Percentiles rank a stretch among this genome's conserved stretches.
phyloP scores from a whole-genome alignment of 78 protist genomes.

The Guillardia theta region DNA sequence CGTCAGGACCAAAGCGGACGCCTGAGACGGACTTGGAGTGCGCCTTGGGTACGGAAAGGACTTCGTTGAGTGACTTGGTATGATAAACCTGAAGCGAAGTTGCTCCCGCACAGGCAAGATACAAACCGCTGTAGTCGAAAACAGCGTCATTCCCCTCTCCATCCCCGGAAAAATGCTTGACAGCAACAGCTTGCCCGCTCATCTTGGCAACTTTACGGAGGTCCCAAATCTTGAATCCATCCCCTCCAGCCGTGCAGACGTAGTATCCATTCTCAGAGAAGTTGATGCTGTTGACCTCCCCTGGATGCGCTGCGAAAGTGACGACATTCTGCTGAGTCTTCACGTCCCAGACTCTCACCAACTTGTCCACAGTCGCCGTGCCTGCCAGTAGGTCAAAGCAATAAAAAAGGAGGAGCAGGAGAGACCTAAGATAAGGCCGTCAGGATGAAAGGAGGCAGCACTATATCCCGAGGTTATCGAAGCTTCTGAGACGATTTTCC shows the following conservation, averaged over 20 bases:
- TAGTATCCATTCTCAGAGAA: slow-evolving; percentile 28
- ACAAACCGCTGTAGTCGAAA: slow-evolving; percentile 73
- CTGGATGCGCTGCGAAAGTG: slow-evolving; percentile 59
- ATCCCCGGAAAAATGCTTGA: background rate
- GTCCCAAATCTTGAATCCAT: slow-evolving; percentile 68
- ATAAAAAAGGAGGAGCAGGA: no score
- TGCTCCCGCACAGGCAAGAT: slow-evolving; percentile 43
- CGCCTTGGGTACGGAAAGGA: background rate
- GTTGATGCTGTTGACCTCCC: slow-evolving; percentile 23
- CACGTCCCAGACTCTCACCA: slow-evolving; percentile 69
- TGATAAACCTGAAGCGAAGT: background rate
- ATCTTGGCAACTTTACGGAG: slow-evolving; percentile 67
- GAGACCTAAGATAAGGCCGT: slow-evolving; percentile 89
- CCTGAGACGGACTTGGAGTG: slow-evolving; percentile 34
- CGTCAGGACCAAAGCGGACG: slow-evolving; percentile 48
- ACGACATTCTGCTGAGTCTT: slow-evolving; percentile 53
- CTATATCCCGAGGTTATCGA: background rate
- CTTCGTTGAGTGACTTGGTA: slow-evolving; percentile 31
- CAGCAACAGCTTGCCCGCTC: slow-evolving; percentile 48
- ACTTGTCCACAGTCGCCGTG: slow-evolving; percentile 54
- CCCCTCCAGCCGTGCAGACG: background rate
- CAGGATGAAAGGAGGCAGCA: slow-evolving; percentile 82
- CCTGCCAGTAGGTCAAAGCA: no score
- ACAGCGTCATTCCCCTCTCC: background rate
- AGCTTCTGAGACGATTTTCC: background rate